phyloP scores from a whole-genome alignment of 1,284 basidiomycete genomes.

The Cutaneotrichosporon dermatis region DNA sequence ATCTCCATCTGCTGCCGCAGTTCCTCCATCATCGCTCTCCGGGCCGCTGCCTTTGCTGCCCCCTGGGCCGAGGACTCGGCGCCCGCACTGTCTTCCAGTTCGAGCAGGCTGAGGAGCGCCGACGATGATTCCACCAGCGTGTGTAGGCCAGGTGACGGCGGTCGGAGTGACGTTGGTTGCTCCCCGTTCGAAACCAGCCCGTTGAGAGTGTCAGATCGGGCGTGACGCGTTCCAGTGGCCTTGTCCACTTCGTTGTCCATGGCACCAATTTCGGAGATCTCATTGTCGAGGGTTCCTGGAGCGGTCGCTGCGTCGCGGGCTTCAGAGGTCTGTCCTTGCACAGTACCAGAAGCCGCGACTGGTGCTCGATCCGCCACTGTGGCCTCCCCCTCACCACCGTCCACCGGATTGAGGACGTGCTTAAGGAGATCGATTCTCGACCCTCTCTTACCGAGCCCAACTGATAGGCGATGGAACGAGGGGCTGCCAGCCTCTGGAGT shows the following conservation, averaged over 20 bases:
- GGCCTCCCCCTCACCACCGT: neutral
- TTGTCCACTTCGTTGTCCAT: too few species aligned
- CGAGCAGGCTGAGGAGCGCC: constrained; percentile 34
- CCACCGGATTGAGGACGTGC: neutral
- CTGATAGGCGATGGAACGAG: neutral
- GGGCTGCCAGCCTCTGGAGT: too few species aligned
- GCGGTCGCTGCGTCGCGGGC: too few species aligned
- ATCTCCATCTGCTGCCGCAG: constrained; percentile 12
- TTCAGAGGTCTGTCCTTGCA: too few species aligned
- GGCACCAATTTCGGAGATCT: too few species aligned
- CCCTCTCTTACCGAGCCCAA: neutral
- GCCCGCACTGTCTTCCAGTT: constrained; percentile 11
- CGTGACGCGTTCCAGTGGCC: too few species aligned
- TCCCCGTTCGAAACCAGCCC: neutral
- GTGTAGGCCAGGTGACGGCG: neutral
- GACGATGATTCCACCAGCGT: neutral
- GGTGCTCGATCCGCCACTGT: too few species aligned
- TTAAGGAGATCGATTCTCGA: neutral
- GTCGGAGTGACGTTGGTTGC: neutral
- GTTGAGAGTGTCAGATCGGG: too few species aligned
- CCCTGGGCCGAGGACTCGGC: constrained; percentile 24
- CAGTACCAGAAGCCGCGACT: too few species aligned
- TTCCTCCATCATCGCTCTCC: constrained; percentile 6
- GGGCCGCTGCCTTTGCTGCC: constrained; percentile 16
- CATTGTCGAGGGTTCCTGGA: too few species aligned